A percentile compares a stretch with the other conserved stretches of the same genome.
These are phyloP conservation scores for Metschnikowia colocasiae DNA, from an alignment of 805 yeast genomes.

Conservation along the genomic window DNA sequence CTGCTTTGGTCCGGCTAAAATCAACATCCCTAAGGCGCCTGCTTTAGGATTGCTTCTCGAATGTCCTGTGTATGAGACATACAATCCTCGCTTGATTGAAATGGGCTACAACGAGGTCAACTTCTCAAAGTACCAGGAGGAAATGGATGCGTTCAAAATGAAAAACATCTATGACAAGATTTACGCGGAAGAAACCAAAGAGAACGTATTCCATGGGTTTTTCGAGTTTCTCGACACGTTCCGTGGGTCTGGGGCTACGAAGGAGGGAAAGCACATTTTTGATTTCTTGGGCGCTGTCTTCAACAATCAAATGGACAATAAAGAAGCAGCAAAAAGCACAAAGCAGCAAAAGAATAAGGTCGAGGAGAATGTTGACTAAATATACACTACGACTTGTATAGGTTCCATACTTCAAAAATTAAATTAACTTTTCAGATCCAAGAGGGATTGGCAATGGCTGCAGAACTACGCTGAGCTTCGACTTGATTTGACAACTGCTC, in stretches of 20 bases:
- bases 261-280: constrained; percentile 47
- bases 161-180: constrained; percentile 88
- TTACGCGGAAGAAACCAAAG: constrained; percentile 83
- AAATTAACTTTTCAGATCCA: constrained; percentile 13
- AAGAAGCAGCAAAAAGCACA: constrained; percentile 10
- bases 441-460: constrained; percentile 17
- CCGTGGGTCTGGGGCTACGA: constrained; percentile 35
- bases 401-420: not conserved
- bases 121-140: constrained; percentile 59
- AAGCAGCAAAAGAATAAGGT: constrained; percentile 7
- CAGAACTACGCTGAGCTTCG: constrained; percentile 11
- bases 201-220: constrained; percentile 85
- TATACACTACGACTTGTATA: not conserved
- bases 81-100: constrained; percentile 64
- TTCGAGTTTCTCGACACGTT: constrained; percentile 87
- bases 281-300: constrained; percentile 52
- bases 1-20: constrained; percentile 68
- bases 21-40: constrained; percentile 96
- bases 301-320: constrained; percentile 19
- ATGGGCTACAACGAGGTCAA: constrained; percentile 76
- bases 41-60: constrained; percentile 89
- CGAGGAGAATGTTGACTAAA: constrained; percentile 12
- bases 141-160: constrained; percentile 84
- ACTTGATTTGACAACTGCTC: constrained; percentile 14
- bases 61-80: constrained; percentile 86